Evolutionary conservation across 2,329 filamentous ascomycete species (phyloP).

Genomic region (Fusarium palustre): DNA sequence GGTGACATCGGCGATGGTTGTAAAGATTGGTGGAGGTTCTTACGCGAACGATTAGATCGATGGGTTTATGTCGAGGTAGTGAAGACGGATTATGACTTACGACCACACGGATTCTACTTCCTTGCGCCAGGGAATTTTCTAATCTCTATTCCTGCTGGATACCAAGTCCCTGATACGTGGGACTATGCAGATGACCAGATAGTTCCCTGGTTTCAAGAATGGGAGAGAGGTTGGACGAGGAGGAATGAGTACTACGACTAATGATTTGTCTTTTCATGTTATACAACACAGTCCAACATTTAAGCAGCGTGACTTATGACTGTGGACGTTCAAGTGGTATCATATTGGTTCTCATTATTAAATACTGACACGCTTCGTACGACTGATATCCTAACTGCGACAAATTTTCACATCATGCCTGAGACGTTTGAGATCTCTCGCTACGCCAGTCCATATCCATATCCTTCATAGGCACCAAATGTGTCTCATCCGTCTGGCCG

Average conservation of each 20-base stretch:
- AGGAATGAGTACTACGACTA: neutral
- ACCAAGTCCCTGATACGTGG: neutral
- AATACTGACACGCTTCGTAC: neutral
- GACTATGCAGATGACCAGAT: constrained; percentile 15
- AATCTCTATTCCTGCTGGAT: neutral
- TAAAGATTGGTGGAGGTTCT: neutral
- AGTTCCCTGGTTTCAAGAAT: constrained; percentile 2
- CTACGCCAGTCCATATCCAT: constrained; percentile 35
- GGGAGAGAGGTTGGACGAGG: neutral
- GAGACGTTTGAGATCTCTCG: constrained; percentile 9
- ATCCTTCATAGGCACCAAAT: constrained; percentile 49
- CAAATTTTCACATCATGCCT: neutral
- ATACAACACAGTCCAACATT: too few species aligned
- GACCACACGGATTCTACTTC: constrained; percentile 2
- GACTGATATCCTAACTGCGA: too few species aligned
- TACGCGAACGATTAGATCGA: neutral
- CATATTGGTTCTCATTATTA: neutral
- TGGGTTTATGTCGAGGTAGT: constrained; percentile 8
- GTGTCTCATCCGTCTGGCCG: constrained; percentile 49
- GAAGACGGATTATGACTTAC: neutral
- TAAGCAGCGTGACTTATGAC: too few species aligned
- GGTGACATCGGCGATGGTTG: neutral
- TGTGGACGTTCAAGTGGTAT: too few species aligned
- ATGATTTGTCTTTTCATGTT: neutral
- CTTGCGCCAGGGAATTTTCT: neutral